Evolutionary conservation across 495 filamentous ascomycete species (phyloP), one percentile per base, ranked within the genome.

Genomic region (Glonium stellatum): DNA sequence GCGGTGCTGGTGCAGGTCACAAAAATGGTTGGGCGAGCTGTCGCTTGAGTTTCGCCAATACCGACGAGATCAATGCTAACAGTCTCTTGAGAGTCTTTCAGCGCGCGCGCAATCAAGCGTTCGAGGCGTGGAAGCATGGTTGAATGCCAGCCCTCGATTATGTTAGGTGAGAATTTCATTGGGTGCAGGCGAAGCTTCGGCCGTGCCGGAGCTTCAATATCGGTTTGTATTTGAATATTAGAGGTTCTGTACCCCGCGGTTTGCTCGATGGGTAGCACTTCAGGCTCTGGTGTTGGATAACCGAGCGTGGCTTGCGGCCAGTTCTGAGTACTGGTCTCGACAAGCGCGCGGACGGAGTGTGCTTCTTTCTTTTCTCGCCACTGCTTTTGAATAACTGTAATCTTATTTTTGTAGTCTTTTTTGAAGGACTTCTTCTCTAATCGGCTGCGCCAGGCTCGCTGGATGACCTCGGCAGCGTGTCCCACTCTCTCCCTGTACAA

Each of bases 11-110:
- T 69, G 65, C 77, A 79, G 13, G 71, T 76, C n/a, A 79, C 66
- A 25, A 79, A 65, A 31, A 78, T 76, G 1, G 77, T 79, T 18
- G 75, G 77, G 3, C 67, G 64, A 6, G 77, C 74, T 13, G 55
- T 70, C 10, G 68, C 62, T 39, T 62, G 66, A 5, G 72, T 73
- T 44, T 71, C 69, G 15, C 77, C 77, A 37, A 78, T 67, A n/a
- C 69, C 70, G 6, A 77, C 65, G 1, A 79, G 70, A 37, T 73
- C 72, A 21, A 79, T 74, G 34, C 67, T 73, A 25, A 70, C 61
- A 0, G 75, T 73, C 57, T 79, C 76, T 0, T 62, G 64, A 5
- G 72, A 70, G 55, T 72, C 69, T 58, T 69, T 65, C 23, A 76
- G 64, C 5, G 72, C 62, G 23, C 70, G 62, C 35, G 72, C 72